Evolutionary conservation across 257 asterid species (phyloP).

Genomic region (Thymus quinquecostatus): DNA sequence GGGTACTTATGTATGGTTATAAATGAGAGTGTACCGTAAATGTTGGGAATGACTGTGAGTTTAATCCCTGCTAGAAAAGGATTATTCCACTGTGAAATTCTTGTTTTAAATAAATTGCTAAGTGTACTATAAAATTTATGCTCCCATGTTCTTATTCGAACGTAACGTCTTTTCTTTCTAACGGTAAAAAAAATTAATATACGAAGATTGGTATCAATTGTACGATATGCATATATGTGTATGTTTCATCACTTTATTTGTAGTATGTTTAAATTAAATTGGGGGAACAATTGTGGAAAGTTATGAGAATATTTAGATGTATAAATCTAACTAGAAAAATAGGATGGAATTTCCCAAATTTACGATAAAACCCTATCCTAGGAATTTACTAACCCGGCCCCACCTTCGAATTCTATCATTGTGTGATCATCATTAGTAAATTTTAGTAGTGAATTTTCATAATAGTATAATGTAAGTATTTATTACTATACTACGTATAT

Average conservation of each 20-base stretch:
- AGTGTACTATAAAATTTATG: neutral
- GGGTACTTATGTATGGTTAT: neutral
- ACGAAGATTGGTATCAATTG: no score
- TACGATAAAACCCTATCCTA: neutral
- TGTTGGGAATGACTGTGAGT: conserved; percentile 22
- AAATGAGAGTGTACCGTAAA: conserved; percentile 6
- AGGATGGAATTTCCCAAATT: neutral
- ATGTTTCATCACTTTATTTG: no score
- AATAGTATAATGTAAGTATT: no score
- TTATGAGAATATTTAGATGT: no score
- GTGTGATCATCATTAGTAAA: neutral
- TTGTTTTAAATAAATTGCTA: neutral
- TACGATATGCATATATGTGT: no score
- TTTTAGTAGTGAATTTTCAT: no score
- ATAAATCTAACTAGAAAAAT: neutral
- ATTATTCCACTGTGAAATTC: neutral
- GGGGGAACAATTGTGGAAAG: no score
- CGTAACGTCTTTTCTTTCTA: neutral
- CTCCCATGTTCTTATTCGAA: neutral
- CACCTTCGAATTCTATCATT: conserved; percentile 4
- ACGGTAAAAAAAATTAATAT: neutral
- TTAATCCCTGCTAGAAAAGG: conserved; percentile 13
- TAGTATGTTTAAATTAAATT: no score
- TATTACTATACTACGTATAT: no score
- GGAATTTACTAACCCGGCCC: conserved; percentile 21